Percentiles rank a stretch among this genome's conserved stretches.
Evolutionary conservation across 768 basidiomycete genomes (phyloP).

Genomic region (Podaxis sp.): DNA sequence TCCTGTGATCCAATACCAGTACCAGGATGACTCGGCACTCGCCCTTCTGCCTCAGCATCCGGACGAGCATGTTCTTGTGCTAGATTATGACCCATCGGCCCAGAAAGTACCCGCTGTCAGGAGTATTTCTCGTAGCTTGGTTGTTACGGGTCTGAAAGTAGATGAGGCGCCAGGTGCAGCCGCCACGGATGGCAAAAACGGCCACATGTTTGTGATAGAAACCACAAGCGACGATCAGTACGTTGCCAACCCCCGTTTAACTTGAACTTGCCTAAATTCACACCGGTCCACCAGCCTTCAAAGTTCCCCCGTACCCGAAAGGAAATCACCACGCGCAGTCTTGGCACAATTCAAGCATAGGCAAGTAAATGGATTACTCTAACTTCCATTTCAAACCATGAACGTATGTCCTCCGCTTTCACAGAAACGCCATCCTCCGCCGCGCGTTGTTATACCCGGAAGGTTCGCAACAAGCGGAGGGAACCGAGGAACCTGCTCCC

Average conservation of each 20-base stretch:
- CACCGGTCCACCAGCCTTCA: constrained; percentile 22
- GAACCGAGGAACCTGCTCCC: neutral
- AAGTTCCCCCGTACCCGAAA: constrained; percentile 33
- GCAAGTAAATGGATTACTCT: constrained; percentile 38
- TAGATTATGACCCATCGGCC: constrained; percentile 61
- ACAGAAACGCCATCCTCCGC: constrained; percentile 13
- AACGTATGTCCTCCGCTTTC: neutral
- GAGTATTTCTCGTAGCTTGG: constrained; percentile 45
- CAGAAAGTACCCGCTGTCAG: constrained; percentile 44
- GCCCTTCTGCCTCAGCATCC: constrained; percentile 57
- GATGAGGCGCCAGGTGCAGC: constrained; percentile 75
- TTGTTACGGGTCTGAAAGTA: constrained; percentile 59
- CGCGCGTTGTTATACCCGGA: constrained; percentile 10
- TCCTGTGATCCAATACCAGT: constrained; percentile 78
- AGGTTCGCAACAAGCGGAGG: neutral
- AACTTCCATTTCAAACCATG: constrained; percentile 46
- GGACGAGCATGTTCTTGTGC: constrained; percentile 71
- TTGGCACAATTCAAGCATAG: constrained; percentile 70
- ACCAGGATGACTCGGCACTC: constrained; percentile 75
- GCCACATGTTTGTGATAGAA: constrained; percentile 76
- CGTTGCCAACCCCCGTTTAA: neutral
- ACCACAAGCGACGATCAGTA: constrained; percentile 59
- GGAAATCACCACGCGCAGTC: constrained; percentile 47
- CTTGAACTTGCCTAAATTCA: neutral
- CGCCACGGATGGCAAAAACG: constrained; percentile 50